Base-by-base conservation (phyloP, 148 eudicot genomes). In the Camellia japonica region DNA sequence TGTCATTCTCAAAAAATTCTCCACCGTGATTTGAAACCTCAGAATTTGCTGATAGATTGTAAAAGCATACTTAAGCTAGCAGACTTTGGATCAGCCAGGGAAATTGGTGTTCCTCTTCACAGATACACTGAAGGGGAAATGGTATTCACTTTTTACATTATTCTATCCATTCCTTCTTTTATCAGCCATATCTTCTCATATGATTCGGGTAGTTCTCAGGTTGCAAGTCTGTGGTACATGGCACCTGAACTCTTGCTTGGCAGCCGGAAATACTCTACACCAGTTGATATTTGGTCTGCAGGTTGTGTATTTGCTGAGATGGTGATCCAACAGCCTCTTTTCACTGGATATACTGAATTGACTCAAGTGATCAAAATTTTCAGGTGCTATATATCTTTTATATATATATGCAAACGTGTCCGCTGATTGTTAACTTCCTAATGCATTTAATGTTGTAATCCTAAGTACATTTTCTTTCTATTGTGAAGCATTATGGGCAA, bases 241-340 rank as follows among this genome's bases (percentile, higher is more conserved):
- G 70, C 70, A 10, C 70, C 70, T 30, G 70, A 67, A 41, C n/a
- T 67, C 46, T 2, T 67, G 5, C 43, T 10, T 67, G 6, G 47
- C 46, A 8, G 0, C 7, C 15, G 2, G 13, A 16, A 61, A 16
- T 67, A 67, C 47, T 67, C 47, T 7, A 30, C 46, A 41, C 6
- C 43, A 12, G 46, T 41, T 38, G 70, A 67, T 67, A 11, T 67
- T 44, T 67, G 70, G 70, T 67, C 70, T 38, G 70, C 41, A 20
- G 70, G n/a, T 30, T 67, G 70, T 13, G 41, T 67, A 67, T 67
- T 67, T 67, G 70, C 46, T 38, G 70, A 67, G 70, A 67, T 67
- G 70, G 15, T 38, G 13, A 67, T 1, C 46, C 70, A 19, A 23
- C 11, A 49, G 52, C 5, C 7, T 49, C 52, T 49, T 49, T 49